Evolutionary conservation across 345 rosid species (phyloP).

Genomic region (Cardamine resedifolia): DNA sequence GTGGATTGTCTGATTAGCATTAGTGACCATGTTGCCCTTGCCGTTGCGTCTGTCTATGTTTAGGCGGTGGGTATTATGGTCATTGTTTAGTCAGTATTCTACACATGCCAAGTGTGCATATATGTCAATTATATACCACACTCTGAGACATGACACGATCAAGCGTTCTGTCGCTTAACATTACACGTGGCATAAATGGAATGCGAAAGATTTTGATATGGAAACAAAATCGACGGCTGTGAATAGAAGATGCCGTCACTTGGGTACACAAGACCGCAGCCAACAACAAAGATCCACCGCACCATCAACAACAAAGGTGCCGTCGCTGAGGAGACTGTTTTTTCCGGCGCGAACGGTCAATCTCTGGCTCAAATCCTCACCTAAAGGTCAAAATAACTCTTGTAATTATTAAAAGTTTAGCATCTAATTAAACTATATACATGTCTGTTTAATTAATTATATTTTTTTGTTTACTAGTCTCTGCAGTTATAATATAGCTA

Average conservation of each 20-base stretch:
- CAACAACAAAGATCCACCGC: constrained; percentile 10
- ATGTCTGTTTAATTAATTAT: neutral
- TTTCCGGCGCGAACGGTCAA: neutral
- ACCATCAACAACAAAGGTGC: constrained; percentile 5
- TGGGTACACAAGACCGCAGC: neutral
- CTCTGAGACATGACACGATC: constrained; percentile 16
- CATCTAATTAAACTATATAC: neutral
- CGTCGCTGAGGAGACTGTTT: constrained; percentile 5
- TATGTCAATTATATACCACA: constrained; percentile 15
- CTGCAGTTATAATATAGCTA: neutral
- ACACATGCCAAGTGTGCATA: constrained; percentile 13
- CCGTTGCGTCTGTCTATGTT: neutral
- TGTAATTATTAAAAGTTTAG: neutral
- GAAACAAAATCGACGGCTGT: constrained; percentile 9
- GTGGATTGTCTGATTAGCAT: constrained; percentile 27
- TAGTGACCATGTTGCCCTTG: neutral
- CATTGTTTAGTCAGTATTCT: neutral
- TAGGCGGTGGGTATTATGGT: constrained; percentile 9
- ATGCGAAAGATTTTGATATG: neutral
- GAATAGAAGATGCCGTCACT: neutral
- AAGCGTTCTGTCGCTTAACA: constrained; percentile 9
- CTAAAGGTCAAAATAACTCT: neutral
- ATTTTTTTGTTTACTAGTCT: neutral
- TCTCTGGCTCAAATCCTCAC: neutral
- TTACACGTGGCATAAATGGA: neutral